A percentile compares a stretch with the other conserved stretches of the same genome.
phyloP scores from a whole-genome alignment of 495 filamentous ascomycete species.

The Xylaria grammica region DNA sequence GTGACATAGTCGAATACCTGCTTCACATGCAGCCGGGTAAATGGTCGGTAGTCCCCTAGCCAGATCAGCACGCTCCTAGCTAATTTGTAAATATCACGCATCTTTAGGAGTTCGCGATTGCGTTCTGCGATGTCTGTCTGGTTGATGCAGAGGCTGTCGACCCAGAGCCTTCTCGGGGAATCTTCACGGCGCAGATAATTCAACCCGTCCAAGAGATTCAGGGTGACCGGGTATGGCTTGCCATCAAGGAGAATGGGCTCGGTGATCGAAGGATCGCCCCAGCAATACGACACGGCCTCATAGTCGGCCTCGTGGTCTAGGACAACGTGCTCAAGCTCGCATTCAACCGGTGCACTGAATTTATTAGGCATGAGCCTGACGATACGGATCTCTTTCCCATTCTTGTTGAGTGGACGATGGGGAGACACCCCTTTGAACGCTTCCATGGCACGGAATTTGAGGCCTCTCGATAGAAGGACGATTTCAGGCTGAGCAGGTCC shows the following conservation, averaged over 20 bases:
- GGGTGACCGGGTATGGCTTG: background rate
- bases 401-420: background rate
- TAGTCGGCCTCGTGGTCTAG: conserved; percentile 47
- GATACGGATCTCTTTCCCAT: conserved; percentile 8
- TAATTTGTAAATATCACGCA: conserved; percentile 19
- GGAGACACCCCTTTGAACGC: conserved; percentile 10
- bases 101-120: conserved; percentile 16
- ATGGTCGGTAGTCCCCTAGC: conserved; percentile 12
- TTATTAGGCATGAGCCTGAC: background rate
- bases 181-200: background rate
- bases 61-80: conserved; percentile 22
- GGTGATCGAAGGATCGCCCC: conserved; percentile 32
- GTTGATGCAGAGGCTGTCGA: conserved; percentile 29
- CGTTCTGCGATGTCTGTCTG: conserved; percentile 22
- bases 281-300: conserved; percentile 44
- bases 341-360: conserved; percentile 7
- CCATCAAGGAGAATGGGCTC: conserved; percentile 20
- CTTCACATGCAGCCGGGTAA: background rate
- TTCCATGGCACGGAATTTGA: background rate
- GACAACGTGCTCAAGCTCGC: conserved; percentile 34
- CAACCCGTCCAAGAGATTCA: conserved; percentile 6
- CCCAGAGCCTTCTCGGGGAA: conserved; percentile 14
- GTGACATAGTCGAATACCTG: background rate
- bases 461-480: background rate
- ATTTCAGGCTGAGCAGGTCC: background rate